phyloP scores from a whole-genome alignment of 2,329 filamentous ascomycete genomes.

The Aureobasidium namibiae region DNA sequence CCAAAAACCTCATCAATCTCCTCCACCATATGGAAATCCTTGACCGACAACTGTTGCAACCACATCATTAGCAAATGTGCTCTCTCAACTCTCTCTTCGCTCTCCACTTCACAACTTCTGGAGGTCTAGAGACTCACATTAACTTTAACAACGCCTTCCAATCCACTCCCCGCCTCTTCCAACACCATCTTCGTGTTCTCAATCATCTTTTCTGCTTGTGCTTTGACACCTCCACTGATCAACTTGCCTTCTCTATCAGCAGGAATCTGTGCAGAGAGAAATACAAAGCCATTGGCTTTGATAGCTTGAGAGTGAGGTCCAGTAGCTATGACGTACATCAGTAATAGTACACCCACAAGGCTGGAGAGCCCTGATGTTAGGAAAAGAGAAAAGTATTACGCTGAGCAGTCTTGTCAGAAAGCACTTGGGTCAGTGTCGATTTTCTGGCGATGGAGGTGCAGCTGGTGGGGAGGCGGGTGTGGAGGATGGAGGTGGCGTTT shows the following conservation, averaged over 20 bases:
- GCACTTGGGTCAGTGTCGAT: neutral
- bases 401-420: neutral
- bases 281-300: conserved; percentile 11
- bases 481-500: neutral
- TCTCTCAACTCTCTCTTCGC: no score
- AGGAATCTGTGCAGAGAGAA: conserved; percentile 5
- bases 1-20: conserved; percentile 2
- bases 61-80: no score
- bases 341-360: neutral
- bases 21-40: neutral
- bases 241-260: neutral
- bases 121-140: no score
- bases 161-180: neutral
- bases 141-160: conserved; percentile 8
- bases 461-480: neutral
- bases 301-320: conserved; percentile 5
- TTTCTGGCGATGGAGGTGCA: neutral
- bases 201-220: conserved; percentile 3
- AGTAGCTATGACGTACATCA: neutral
- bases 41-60: no score
- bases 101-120: no score
- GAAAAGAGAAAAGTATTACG: neutral
- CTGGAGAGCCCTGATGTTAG: neutral
- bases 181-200: neutral
- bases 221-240: neutral